phyloP scores from a whole-genome alignment of 495 filamentous ascomycete genomes.

The Entonaema liquescens region DNA sequence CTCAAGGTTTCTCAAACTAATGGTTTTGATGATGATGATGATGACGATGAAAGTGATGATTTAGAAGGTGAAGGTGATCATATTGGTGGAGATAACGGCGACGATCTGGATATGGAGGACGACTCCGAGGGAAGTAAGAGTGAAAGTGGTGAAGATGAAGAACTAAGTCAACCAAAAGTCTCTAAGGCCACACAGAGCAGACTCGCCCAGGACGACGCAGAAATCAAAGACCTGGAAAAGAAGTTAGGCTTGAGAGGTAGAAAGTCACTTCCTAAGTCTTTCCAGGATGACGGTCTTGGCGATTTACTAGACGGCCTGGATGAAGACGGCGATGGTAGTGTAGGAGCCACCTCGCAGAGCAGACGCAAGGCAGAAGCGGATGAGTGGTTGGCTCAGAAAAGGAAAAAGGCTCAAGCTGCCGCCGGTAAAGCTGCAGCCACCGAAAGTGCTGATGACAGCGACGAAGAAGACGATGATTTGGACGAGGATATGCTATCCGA shows the following conservation, averaged over 20 bases:
- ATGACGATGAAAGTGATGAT: conserved; percentile 26
- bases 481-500: conserved; percentile 33
- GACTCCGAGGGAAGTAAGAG: conserved; percentile 43
- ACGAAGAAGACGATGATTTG: conserved; percentile 42
- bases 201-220: conserved; percentile 78
- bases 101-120: conserved; percentile 39
- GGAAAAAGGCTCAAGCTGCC: conserved; percentile 53
- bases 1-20: not conserved
- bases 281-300: conserved; percentile 86
- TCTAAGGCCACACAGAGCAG: conserved; percentile 70
- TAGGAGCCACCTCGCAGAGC: conserved; percentile 63
- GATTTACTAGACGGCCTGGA: conserved; percentile 77
- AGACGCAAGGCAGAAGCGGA: conserved; percentile 71
- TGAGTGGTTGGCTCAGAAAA: conserved; percentile 59
- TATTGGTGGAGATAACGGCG: conserved; percentile 35
- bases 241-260: conserved; percentile 86
- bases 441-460: conserved; percentile 44
- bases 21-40: not conserved
- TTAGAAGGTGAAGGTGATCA: conserved; percentile 37
- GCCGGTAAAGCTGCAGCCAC: conserved; percentile 4
- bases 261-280: conserved; percentile 75
- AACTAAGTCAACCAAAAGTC: conserved; percentile 49
- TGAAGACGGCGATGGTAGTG: conserved; percentile 59
- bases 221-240: conserved; percentile 88
- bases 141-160: conserved; percentile 36